These are phyloP conservation scores for Prosopis cineraria DNA, from an alignment of 306 rosid species.

Conservation along the genomic window DNA sequence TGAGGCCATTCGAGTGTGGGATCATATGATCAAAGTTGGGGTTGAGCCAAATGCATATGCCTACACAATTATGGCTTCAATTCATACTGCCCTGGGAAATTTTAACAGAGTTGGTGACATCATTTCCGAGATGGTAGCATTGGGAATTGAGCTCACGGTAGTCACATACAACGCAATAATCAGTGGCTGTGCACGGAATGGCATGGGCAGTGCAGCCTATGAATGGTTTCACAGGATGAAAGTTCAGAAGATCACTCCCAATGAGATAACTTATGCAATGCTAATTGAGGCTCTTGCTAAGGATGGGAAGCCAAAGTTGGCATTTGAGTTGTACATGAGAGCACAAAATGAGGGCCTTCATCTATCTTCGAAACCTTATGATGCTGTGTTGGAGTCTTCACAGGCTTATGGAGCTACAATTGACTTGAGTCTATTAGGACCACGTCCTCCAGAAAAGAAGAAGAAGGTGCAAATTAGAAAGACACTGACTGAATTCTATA, in stretches of 20 bases:
- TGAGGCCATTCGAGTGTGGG: conserved; percentile 84
- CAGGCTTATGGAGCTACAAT: conserved; percentile 53
- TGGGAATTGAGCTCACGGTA: conserved; percentile 70
- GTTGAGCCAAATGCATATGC: conserved; percentile 74
- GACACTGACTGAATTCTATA: conserved; percentile 44
- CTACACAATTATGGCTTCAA: conserved; percentile 89
- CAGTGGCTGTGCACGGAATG: conserved; percentile 70
- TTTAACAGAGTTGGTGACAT: conserved; percentile 72
- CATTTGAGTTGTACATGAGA: conserved; percentile 71
- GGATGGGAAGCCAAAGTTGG: conserved; percentile 86
- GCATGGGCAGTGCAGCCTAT: conserved; percentile 70
- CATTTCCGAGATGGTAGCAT: conserved; percentile 65
- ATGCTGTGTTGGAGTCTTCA: conserved; percentile 62
- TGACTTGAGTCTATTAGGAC: conserved; percentile 61
- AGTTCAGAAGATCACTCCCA: conserved; percentile 65
- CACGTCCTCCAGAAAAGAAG: conserved; percentile 64
- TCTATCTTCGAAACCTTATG: conserved; percentile 76
- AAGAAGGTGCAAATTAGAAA: conserved; percentile 43
- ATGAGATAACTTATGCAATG: conserved; percentile 77
- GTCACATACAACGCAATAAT: conserved; percentile 92
- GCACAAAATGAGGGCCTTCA: conserved; percentile 68
- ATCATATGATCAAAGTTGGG: conserved; percentile 89
- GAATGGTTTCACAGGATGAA: conserved; percentile 95
- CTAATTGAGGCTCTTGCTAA: conserved; percentile 86
- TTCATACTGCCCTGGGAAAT: conserved; percentile 83